Evolutionary conservation across 2,329 filamentous ascomycete species (phyloP).

Genomic region (Trichophyton rubrum): DNA sequence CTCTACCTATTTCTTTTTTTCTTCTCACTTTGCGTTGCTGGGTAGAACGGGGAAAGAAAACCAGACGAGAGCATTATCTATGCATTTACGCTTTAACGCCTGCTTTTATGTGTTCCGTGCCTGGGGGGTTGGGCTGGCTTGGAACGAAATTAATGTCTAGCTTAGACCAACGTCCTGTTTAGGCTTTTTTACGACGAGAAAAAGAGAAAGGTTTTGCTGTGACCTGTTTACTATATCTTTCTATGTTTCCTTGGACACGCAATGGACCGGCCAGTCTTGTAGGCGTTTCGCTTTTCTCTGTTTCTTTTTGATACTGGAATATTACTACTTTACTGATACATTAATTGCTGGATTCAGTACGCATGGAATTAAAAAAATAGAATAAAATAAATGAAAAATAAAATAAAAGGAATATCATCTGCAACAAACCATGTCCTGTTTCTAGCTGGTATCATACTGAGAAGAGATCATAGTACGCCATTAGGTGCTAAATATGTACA

Average conservation of each 20-base stretch:
- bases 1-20: neutral
- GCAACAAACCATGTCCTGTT: neutral
- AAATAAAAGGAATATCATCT: neutral
- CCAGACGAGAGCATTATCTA: neutral
- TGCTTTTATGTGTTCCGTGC: neutral
- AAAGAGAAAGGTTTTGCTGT: neutral
- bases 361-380: neutral
- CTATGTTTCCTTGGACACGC: neutral
- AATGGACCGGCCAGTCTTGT: neutral
- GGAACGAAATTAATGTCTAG: neutral
- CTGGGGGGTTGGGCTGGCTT: neutral
- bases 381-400: too few relatives aligned
- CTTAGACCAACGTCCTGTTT: neutral
- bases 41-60: neutral
- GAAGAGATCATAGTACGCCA: neutral
- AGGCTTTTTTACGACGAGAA: neutral
- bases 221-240: neutral
- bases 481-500: neutral
- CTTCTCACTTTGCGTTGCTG: neutral
- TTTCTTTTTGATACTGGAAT: neutral
- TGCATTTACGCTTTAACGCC: neutral
- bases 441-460: neutral
- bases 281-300: neutral
- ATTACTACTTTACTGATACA: neutral
- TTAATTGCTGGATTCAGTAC: slow-evolving; percentile 3